Conservation (phyloP, 192 early-diverging fungal species). For the Coemansia sp. region DNA sequence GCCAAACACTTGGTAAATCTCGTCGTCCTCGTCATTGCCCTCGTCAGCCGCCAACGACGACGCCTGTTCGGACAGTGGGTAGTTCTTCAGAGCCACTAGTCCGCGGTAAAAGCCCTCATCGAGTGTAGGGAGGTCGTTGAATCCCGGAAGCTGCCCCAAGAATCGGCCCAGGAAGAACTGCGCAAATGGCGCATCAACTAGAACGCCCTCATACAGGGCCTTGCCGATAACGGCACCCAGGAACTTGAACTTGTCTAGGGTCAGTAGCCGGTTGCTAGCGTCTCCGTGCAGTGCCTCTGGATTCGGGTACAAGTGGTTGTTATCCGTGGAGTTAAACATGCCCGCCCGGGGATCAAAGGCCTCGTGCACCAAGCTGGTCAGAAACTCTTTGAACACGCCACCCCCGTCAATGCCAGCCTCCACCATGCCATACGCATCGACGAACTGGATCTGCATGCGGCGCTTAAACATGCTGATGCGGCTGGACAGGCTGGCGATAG, state of each 20-base stretch:
- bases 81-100: constrained; percentile 71
- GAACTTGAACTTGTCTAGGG: constrained; percentile 68
- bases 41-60: background rate
- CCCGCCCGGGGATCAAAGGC: constrained; percentile 74
- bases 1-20: constrained; percentile 58
- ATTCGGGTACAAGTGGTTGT: constrained; percentile 74
- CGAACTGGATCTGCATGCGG: constrained; percentile 81
- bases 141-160: constrained; percentile 63
- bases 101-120: constrained; percentile 78
- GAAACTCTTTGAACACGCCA: constrained; percentile 97
- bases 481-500: background rate
- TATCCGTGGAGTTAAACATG: constrained; percentile 63
- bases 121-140: constrained; percentile 77
- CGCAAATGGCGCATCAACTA: constrained; percentile 80
- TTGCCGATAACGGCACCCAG: constrained; percentile 81
- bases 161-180: constrained; percentile 79
- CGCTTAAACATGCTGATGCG: constrained; percentile 66
- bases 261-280: constrained; percentile 16
- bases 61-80: constrained; percentile 27
- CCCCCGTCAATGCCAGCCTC: constrained; percentile 97
- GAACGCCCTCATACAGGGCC: constrained; percentile 81
- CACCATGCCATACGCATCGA: constrained; percentile 74
- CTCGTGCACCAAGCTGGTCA: constrained; percentile 72
- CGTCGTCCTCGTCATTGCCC: constrained; percentile 59
- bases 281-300: constrained; percentile 50